Conservation (phyloP, 2,329 filamentous ascomycete genomes). For the Fusarium chuoi region DNA sequence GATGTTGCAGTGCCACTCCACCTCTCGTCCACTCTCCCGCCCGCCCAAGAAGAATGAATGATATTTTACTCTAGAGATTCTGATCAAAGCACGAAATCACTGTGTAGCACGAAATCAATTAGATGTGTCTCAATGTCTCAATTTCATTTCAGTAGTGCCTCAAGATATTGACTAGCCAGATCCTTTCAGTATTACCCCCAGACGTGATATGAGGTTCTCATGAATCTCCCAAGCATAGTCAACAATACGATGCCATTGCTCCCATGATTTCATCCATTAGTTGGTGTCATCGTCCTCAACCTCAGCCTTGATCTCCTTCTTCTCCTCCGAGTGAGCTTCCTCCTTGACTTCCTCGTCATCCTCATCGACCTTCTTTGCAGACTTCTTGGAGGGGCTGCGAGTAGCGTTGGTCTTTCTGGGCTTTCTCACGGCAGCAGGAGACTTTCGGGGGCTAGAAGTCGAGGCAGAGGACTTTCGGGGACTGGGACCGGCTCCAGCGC, state of each 20-base stretch:
- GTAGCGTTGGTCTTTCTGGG: constrained; percentile 49
- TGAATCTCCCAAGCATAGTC: background rate
- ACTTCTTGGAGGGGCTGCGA: constrained; percentile 47
- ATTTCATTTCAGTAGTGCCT: background rate
- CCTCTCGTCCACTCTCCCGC: background rate
- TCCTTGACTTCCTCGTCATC: constrained; percentile 40
- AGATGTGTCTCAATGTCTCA: background rate
- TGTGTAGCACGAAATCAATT: background rate
- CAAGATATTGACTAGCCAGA: constrained; percentile 6
- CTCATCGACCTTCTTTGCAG: constrained; percentile 43
- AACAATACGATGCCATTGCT: background rate
- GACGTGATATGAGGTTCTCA: background rate
- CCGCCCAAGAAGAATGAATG: background rate
- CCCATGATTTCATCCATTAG: background rate
- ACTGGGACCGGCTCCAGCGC: constrained; percentile 14
- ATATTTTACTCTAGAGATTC: background rate
- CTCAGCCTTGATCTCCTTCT: constrained; percentile 20
- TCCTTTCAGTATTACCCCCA: background rate
- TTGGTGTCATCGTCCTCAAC: background rate
- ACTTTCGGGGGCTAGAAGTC: constrained; percentile 44
- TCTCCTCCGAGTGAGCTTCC: constrained; percentile 16
- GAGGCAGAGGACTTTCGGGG: constrained; percentile 40
- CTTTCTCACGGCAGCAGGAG: constrained; percentile 38
- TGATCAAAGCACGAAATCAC: background rate
- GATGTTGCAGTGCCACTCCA: background rate